Evolutionary conservation across 1,139 yeast species (phyloP).

Genomic region (Hyphopichia buzzinii): DNA sequence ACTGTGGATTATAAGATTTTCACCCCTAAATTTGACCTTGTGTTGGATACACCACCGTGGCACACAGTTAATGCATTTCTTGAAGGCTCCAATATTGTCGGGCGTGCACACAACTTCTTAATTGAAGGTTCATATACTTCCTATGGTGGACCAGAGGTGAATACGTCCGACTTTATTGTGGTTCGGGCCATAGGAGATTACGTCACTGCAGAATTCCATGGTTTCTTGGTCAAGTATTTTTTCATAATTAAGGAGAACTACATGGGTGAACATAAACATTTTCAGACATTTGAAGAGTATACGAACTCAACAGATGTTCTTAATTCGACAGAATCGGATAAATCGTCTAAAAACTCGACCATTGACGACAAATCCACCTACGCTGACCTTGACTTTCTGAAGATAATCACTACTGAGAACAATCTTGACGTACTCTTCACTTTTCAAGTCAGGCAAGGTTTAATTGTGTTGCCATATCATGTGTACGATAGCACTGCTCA

Average conservation of each 20-base stretch:
- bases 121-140: slow-evolving; percentile 68
- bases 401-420: slow-evolving; percentile 54
- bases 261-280: slow-evolving; percentile 82
- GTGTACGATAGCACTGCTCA: slow-evolving; percentile 66
- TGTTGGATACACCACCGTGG: slow-evolving; percentile 85
- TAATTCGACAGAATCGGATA: not conserved
- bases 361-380: not conserved
- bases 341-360: slow-evolving; percentile 5
- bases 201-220: slow-evolving; percentile 71
- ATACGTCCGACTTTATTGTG: slow-evolving; percentile 66
- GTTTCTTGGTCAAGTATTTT: slow-evolving; percentile 72
- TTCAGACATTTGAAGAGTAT: slow-evolving; percentile 83
- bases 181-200: slow-evolving; percentile 65
- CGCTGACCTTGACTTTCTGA: slow-evolving; percentile 33
- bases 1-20: slow-evolving; percentile 51
- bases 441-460: slow-evolving; percentile 68
- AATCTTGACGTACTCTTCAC: slow-evolving; percentile 76
- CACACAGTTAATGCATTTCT: slow-evolving; percentile 77
- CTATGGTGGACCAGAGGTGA: slow-evolving; percentile 56
- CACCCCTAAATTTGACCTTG: slow-evolving; percentile 62
- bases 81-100: slow-evolving; percentile 55
- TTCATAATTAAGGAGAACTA: slow-evolving; percentile 83
- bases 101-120: slow-evolving; percentile 60
- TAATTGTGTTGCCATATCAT: slow-evolving; percentile 68
- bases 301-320: slow-evolving; percentile 17